Evolutionary conservation across 2,329 filamentous ascomycete genomes (phyloP), one percentile per base, ranked within the genome.

Genomic region (Penicillium frequentans): DNA sequence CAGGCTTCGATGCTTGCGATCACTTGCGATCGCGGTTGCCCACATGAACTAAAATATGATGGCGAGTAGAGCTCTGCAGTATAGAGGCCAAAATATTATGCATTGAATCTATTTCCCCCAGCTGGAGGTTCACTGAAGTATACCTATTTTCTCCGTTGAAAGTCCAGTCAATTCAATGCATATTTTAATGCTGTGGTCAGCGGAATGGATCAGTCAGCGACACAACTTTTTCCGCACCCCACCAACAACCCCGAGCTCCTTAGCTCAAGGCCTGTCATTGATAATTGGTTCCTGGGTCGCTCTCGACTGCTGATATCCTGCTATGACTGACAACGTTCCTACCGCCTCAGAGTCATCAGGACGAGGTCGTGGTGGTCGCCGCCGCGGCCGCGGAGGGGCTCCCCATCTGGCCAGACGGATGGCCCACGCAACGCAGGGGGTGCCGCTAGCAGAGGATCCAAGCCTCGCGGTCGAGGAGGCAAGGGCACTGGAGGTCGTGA

Each of bases 351-450:
- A 61, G 52, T 67, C 69, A 55, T 67, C 70, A 67, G 60, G 77
- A 52, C 75, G 79, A 61, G 79, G 76, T 58, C 71, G 77, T 62
- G 73, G 77, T 65, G 68, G 69, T 60, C 71, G 70, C 57, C 73
- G 76, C 53, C 73, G 78, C 54, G 74, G 75, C 43, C 69, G 75
- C 52, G 70, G 78, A 64, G 73, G 74, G 49, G 64, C 59, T 60
- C 71, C 66, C 65, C 68, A 45, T 46, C 61, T 33, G 70, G 58
- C 60, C 69, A 65, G 44, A 62, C 59, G 58, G 74, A 71, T 55
- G 62, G 54, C 56, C 71, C 61, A 42, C 62, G 61, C n/a, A 63
- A 56, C 27, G 47, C 63, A 49, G 58, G 62, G 14, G 68, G 68
- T 35, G 64, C 63, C 7, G 31, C 62, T 49, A 73, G 75, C 21